These are phyloP conservation scores for Carex arenaria DNA, from an alignment of 202 grass and related monocot species.

Conservation along the genomic window DNA sequence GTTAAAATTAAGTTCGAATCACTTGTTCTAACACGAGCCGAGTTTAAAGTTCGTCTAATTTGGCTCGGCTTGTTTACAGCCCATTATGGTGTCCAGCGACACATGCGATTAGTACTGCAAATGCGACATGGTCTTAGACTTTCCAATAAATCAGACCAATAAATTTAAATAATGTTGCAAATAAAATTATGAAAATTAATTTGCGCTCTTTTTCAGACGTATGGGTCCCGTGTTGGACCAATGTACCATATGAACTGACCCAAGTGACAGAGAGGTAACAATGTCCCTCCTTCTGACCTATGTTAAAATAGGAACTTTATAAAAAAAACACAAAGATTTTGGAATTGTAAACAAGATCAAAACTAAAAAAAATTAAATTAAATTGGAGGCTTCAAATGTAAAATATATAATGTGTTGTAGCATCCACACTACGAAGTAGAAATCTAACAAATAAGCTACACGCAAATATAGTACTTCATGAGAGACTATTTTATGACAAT, in stretches of 20 bases:
- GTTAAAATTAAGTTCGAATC: no score
- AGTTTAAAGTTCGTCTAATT: no score
- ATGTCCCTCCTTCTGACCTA: background rate
- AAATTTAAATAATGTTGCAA: background rate
- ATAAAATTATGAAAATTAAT: background rate
- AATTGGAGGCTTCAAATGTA: no score
- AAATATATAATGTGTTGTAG: no score
- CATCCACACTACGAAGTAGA: no score
- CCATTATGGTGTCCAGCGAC: background rate
- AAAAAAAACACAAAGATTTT: background rate
- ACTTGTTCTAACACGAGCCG: no score
- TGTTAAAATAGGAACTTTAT: background rate
- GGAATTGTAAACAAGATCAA: no score
- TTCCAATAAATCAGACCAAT: background rate
- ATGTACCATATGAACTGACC: background rate
- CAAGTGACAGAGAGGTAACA: conserved; percentile 7
- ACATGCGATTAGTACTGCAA: background rate
- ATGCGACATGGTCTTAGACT: background rate
- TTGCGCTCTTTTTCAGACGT: background rate
- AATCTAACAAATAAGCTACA: no score
- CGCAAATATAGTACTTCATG: no score
- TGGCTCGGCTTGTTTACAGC: no score
- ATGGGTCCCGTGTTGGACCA: background rate
- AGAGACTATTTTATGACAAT: no score
- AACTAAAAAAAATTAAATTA: no score